A percentile compares a stretch with the other conserved stretches of the same genome.
phyloP scores from a whole-genome alignment of 129 eudicot species.

The Gnaphalium uliginosum region DNA sequence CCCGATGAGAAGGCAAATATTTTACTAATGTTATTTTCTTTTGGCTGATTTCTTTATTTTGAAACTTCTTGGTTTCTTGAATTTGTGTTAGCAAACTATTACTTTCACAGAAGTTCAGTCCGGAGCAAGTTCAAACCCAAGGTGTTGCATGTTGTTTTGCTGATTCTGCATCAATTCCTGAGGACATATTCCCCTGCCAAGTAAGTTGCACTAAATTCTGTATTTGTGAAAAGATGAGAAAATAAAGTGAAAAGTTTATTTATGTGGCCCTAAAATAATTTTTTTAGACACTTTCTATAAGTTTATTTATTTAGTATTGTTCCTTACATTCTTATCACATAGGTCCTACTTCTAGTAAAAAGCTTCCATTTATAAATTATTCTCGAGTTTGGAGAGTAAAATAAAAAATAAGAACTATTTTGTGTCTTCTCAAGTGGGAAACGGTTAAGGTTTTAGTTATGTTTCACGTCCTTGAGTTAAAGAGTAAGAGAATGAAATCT shows the following conservation, averaged over 20 bases:
- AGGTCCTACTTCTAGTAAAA: neutral
- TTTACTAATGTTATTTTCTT: conserved; percentile 7
- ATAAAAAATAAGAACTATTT: neutral
- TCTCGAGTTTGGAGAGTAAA: neutral
- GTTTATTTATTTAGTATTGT: neutral
- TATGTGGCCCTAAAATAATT: neutral
- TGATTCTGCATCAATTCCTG: conserved; percentile 29
- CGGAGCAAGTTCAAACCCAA: conserved; percentile 29
- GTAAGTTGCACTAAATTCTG: conserved; percentile 32
- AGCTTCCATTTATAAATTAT: neutral
- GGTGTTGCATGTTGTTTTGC: conserved; percentile 27
- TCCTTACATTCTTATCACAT: neutral
- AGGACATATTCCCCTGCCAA: conserved; percentile 18
- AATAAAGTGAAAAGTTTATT: neutral
- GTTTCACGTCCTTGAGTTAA: neutral
- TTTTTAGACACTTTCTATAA: neutral
- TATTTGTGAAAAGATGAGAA: neutral
- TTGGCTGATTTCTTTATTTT: neutral
- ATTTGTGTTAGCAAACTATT: neutral
- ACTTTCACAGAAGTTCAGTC: conserved; percentile 30
- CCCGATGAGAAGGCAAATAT: conserved; percentile 45
- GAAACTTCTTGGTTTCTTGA: conserved; percentile 5
- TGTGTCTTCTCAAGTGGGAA: neutral
- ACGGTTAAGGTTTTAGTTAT: neutral
- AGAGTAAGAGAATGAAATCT: neutral